These are phyloP conservation scores for Nakazawaea peltata DNA, from an alignment of 805 yeast genomes.

Conservation along the genomic window DNA sequence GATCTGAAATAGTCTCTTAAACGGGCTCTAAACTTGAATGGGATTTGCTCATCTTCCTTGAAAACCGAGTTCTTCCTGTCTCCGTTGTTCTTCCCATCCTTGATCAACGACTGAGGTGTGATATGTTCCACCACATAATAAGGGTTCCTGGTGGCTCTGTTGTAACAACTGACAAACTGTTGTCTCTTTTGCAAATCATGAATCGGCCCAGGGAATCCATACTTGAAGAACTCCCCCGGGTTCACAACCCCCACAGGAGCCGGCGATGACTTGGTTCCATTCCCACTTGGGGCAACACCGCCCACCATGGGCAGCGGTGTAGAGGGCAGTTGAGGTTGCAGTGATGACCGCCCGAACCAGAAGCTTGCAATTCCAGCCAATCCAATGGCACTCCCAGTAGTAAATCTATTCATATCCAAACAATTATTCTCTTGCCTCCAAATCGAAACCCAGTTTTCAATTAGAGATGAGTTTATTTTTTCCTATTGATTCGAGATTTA, in stretches of 20 bases:
- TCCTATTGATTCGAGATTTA: too few species aligned
- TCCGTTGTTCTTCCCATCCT: slow-evolving; percentile 37
- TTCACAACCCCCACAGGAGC: slow-evolving; percentile 6
- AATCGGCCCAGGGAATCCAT: slow-evolving; percentile 93
- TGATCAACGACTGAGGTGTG: slow-evolving; percentile 57
- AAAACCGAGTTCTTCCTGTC: slow-evolving; percentile 79
- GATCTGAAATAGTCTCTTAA: slow-evolving; percentile 86
- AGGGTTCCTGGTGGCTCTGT: slow-evolving; percentile 80
- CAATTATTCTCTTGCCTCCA: too few species aligned
- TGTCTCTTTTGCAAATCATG: slow-evolving; percentile 69
- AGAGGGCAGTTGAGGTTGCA: background rate
- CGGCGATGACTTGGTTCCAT: slow-evolving; percentile 1
- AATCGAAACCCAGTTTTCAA: too few species aligned
- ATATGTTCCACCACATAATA: slow-evolving; percentile 82
- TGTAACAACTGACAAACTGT: slow-evolving; percentile 82
- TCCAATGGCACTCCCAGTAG: slow-evolving; percentile 3
- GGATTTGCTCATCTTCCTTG: slow-evolving; percentile 80
- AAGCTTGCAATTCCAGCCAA: slow-evolving; percentile 8
- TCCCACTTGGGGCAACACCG: background rate
- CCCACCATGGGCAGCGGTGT: background rate
- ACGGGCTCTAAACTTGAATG: slow-evolving; percentile 64
- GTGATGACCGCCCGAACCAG: slow-evolving; percentile 7
- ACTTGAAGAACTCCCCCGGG: slow-evolving; percentile 79
- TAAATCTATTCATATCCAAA: slow-evolving; percentile 8
- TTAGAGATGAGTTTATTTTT: too few species aligned